phyloP scores from a whole-genome alignment of 1,284 basidiomycete species.

The Sporisorium scitamineum region DNA sequence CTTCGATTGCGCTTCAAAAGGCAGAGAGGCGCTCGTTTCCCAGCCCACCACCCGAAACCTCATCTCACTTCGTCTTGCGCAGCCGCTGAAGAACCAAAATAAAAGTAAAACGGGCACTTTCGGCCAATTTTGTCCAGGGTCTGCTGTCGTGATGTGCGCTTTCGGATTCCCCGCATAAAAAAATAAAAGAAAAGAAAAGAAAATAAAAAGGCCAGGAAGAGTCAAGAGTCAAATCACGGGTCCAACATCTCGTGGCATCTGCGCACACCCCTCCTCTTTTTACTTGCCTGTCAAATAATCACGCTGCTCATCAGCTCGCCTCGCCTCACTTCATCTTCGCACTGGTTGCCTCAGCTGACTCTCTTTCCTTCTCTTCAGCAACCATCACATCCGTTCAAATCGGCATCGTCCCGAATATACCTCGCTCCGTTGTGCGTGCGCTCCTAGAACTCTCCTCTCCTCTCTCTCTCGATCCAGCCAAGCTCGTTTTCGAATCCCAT shows the following conservation, averaged over 20 bases:
- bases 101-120: too few species aligned
- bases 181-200: too few species aligned
- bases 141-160: too few species aligned
- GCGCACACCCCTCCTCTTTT: background rate
- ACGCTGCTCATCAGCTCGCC: background rate
- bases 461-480: background rate
- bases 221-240: slow-evolving; percentile 7
- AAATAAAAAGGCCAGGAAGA: too few species aligned
- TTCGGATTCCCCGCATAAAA: too few species aligned
- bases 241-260: background rate
- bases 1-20: too few species aligned
- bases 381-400: background rate
- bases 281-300: background rate
- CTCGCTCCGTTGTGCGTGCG: background rate
- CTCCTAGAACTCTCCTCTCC: too few species aligned
- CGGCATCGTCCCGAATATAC: background rate
- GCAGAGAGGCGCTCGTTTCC: too few species aligned
- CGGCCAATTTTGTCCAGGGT: too few species aligned
- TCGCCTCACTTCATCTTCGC: background rate
- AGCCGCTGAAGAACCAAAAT: too few species aligned
- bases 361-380: background rate
- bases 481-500: background rate
- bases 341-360: background rate
- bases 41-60: too few species aligned
- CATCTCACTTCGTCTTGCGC: too few species aligned